phyloP scores from a whole-genome alignment of 108 stramenopile species.

The Nitzschia palea region DNA sequence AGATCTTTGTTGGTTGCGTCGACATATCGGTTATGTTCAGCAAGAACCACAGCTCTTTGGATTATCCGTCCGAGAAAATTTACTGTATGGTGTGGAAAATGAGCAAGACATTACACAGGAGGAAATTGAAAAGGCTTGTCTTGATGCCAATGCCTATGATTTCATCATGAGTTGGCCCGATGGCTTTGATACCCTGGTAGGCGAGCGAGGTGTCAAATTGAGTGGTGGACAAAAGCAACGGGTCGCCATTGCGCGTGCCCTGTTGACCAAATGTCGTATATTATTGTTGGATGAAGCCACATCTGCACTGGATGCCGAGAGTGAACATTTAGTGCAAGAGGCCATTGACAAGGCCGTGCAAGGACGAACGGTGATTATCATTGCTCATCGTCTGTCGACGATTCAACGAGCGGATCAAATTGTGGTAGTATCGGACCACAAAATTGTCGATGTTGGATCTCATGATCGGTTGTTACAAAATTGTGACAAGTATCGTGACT shows the following conservation, averaged over 20 bases:
- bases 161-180: conserved; percentile 75
- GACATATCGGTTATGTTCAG: conserved; percentile 84
- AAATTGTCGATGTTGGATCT: conserved; percentile 71
- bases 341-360: conserved; percentile 78
- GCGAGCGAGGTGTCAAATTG: conserved; percentile 57
- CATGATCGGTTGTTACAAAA: conserved; percentile 70
- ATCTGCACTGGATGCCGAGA: conserved; percentile 59
- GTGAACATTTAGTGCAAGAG: conserved; percentile 81
- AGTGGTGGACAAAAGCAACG: conserved; percentile 73
- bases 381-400: conserved; percentile 87
- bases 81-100: conserved; percentile 65
- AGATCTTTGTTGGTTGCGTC: conserved; percentile 76
- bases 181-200: conserved; percentile 52
- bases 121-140: conserved; percentile 81
- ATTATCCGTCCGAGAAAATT: conserved; percentile 88
- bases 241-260: conserved; percentile 89
- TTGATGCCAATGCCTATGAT: conserved; percentile 87
- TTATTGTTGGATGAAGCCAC: conserved; percentile 69
- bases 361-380: conserved; percentile 55
- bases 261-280: conserved; percentile 77
- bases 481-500: conserved; percentile 53
- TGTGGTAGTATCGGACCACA: conserved; percentile 77
- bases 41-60: conserved; percentile 93
- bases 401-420: conserved; percentile 84
- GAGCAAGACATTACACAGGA: conserved; percentile 44